Base-by-base conservation (phyloP, 2,329 filamentous ascomycete species). In the Colletotrichum falcatum region DNA sequence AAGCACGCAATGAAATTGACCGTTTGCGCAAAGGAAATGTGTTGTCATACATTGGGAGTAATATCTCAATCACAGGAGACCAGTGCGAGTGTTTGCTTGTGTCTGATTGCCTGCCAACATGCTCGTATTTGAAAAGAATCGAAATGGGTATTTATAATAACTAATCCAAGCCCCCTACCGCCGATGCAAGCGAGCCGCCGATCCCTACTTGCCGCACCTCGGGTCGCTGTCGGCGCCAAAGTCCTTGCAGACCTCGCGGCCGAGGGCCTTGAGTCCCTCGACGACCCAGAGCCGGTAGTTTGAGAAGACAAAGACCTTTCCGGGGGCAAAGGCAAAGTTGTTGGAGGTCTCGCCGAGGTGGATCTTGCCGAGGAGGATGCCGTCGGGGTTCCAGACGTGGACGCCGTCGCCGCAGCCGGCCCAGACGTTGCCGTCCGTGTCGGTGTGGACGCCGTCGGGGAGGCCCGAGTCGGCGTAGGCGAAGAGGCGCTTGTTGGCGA, bases 391-490 rank as follows among this genome's bases (percentile, higher is more conserved):
- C 83, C 84, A 87, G 1, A 87, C 78, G 56, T 83, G 82, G 14
- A 87, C 76, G 12, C 85, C 85, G 69, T 87, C 85, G 3, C 83
- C 83, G 63, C 82, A 84, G 14, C 83, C 85, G 35, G 81, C 78
- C 76, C 85, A 87, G 0, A 88, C 81, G 65, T 87, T 86, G 0
- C 85, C 85, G 5, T 80, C 62, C 0, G 78, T 73, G 62, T 86
- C 84, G 68, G 81, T 83, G 68, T 85, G 84, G 61, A 86, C 83
- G 23, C 79, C 81, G 72, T 79, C 83, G 0, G 86, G 86, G 7
- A 86, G 79, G 0, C 85, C 85, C 0, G 74, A 77, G 46, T 85
- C 82, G 0, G 83, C 83, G 73, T 84, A 83, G 2, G 85, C 84
- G 68, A 89, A 89, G 0, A 87, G 74, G 44, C 86, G 80, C 35